phyloP scores from a whole-genome alignment of 1,139 yeast species.

The Suzukiozyma palmioleophila region DNA sequence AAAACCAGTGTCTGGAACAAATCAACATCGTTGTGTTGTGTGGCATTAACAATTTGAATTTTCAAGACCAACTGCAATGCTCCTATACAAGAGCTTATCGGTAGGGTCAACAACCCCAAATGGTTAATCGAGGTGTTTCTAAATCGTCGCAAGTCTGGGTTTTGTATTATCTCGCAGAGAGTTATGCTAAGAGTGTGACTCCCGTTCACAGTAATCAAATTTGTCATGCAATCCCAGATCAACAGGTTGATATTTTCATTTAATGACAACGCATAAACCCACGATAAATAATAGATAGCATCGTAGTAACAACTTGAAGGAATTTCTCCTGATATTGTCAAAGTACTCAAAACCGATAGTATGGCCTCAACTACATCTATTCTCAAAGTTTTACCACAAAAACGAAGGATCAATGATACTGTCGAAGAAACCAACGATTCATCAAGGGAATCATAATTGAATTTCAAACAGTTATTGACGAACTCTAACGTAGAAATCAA shows the following conservation, averaged over 20 bases:
- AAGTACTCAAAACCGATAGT: constrained; percentile 42
- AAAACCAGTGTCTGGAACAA: constrained; percentile 21
- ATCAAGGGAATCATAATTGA: constrained; percentile 44
- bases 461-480: constrained; percentile 43
- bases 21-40: constrained; percentile 15
- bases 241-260: constrained; percentile 32
- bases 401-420: constrained; percentile 29
- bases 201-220: constrained; percentile 18
- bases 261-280: constrained; percentile 28
- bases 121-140: constrained; percentile 7
- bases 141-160: constrained; percentile 22
- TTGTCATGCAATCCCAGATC: constrained; percentile 32
- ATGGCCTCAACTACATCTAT: constrained; percentile 35
- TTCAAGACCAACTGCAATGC: constrained; percentile 33
- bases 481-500: constrained; percentile 28
- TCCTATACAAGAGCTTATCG: constrained; percentile 44
- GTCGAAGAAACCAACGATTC: constrained; percentile 33
- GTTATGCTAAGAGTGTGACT: constrained; percentile 16
- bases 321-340: constrained; percentile 44
- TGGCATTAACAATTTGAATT: constrained; percentile 16
- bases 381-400: constrained; percentile 43
- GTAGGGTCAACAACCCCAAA: constrained; percentile 7
- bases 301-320: constrained; percentile 38
- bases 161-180: constrained; percentile 23
- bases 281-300: constrained; percentile 44